Percentiles rank a stretch among this genome's conserved stretches.
Conservation (phyloP, 2,329 filamentous ascomycete species). For the Trichoderma sp. region DNA sequence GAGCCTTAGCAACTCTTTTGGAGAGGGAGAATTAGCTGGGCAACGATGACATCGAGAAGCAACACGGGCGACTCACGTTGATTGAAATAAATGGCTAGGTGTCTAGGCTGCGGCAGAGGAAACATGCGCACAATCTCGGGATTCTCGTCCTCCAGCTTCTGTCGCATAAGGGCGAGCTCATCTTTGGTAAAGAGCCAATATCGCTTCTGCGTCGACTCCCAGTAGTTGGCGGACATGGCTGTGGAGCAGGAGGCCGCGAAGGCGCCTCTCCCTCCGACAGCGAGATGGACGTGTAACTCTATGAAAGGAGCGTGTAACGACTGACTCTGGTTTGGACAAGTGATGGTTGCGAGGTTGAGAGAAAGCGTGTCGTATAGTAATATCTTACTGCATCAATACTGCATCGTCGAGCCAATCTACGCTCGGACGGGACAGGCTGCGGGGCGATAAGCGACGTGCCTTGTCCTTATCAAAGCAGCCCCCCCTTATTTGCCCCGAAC, state of each 20-base stretch:
- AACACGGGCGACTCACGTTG: conserved; percentile 62
- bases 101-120: conserved; percentile 76
- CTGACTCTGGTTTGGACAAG: neutral
- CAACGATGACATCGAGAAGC: neutral
- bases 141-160: conserved; percentile 76
- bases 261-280: conserved; percentile 9
- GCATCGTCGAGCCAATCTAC: neutral
- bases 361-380: neutral
- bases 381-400: neutral
- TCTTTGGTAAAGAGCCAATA: conserved; percentile 90
- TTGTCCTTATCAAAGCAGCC: conserved; percentile 10
- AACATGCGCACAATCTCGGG: conserved; percentile 73
- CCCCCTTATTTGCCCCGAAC: conserved; percentile 13
- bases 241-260: conserved; percentile 23
- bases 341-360: neutral
- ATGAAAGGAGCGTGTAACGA: neutral
- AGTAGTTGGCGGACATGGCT: conserved; percentile 90
- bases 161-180: conserved; percentile 73
- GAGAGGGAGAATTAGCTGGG: neutral
- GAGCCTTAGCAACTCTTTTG: conserved; percentile 74
- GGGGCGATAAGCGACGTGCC: conserved; percentile 25
- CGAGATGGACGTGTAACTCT: neutral
- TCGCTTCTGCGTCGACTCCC: conserved; percentile 88
- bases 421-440: conserved; percentile 17
- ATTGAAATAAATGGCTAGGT: conserved; percentile 89